A percentile compares a stretch with the other conserved stretches of the same genome.
Conservation (phyloP, 1,139 yeast species). For the Suhomyces maxii region DNA sequence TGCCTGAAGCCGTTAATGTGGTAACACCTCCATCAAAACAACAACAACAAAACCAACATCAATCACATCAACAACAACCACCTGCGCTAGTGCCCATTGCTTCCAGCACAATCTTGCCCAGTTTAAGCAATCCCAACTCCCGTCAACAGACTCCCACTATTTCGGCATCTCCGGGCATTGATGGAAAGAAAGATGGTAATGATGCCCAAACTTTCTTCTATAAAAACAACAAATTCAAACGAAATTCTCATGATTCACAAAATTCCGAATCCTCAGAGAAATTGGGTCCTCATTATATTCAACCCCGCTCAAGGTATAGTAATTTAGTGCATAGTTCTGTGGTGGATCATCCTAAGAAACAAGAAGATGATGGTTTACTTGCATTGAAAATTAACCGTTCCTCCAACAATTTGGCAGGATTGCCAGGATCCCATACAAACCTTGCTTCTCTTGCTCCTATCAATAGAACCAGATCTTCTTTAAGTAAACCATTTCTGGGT, state of each 20-base stretch:
- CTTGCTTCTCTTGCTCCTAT: conserved; percentile 11
- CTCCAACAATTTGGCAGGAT: conserved; percentile 26
- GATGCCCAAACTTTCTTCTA: conserved; percentile 34
- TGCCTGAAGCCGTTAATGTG: not conserved
- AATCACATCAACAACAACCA: not conserved
- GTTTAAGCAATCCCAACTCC: conserved; percentile 18
- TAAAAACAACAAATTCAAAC: conserved; percentile 18
- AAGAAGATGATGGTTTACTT: conserved; percentile 37
- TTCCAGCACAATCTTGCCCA: conserved; percentile 20
- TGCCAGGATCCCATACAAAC: conserved; percentile 17
- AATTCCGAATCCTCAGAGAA: conserved; percentile 21
- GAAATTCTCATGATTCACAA: conserved; percentile 13
- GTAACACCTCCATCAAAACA: conserved; percentile 1
- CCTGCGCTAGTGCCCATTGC: conserved; percentile 3
- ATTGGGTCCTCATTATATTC: conserved; percentile 40
- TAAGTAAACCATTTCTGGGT: conserved; percentile 19
- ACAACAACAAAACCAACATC: not conserved
- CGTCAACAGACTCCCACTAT: conserved; percentile 12
- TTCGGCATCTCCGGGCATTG: conserved; percentile 10
- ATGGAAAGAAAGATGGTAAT: not conserved
- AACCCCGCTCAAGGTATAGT: conserved; percentile 42
- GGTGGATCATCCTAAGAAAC: conserved; percentile 34
- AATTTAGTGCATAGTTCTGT: conserved; percentile 33
- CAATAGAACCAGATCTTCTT: conserved; percentile 19
- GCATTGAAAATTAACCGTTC: conserved; percentile 46